Evolutionary conservation across 1,139 yeast species (phyloP), one percentile per base, ranked within the genome.

Genomic region (Candida sp.): DNA sequence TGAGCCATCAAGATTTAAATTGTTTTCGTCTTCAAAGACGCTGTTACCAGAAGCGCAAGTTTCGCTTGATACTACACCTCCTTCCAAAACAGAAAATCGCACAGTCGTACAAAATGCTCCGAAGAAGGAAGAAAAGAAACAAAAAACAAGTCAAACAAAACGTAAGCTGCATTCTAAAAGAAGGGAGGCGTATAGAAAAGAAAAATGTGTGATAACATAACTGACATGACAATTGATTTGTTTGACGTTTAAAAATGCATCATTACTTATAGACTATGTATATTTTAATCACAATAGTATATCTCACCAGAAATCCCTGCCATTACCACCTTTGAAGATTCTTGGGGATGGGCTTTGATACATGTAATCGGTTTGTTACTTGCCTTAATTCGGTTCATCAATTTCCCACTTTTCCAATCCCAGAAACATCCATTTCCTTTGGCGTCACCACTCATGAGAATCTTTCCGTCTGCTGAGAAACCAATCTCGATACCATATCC

Each of bases 391-490:
- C 74, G 81, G 38, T 72, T 74, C 9, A 84, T 65, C 15, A 85
- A 36, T 43, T 72, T 76, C 11, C 82, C 65, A 0, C 86, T 74
- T 48, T 82, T 83, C 96, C 96, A 90, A 58, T 88, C 93, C 97
- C 97, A 90, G 54, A 88, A 79, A 42, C 71, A 71, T 0, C 77
- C 81, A 47, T 62, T 61, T 0, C 97, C 96, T 45, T 68, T 70
- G 0, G 85, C 70, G 56, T 89, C 96, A 19, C 97, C 97, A 54
- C 91, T 83, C 63, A 83, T 73, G 15, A 90, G 51, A 41, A 77
- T 80, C 56, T 78, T 78, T 1, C 96, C 97, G 64, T 90, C 96
- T 0, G 95, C 88, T 0, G 93, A 79, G 50, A 87, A 78, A 23
- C 74, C 82, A 11, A 89, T 61, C 4, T 79, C 85, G 15, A 87